phyloP scores from a whole-genome alignment of 257 asterid genomes.

The Forsythia suspensa region DNA sequence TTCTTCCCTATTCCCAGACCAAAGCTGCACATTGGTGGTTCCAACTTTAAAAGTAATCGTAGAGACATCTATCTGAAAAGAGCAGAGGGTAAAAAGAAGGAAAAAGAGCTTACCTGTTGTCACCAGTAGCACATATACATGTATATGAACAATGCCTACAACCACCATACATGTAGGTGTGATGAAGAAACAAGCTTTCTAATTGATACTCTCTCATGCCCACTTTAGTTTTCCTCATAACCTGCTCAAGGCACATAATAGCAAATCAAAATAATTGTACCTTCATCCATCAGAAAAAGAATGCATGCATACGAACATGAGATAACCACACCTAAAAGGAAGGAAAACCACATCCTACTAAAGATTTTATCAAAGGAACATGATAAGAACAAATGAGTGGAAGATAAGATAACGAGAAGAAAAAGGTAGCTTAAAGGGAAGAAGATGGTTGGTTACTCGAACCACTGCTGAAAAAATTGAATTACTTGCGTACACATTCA shows the following conservation, averaged over 20 bases:
- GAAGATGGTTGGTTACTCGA: neutral
- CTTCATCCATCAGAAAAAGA: slow-evolving; percentile 19
- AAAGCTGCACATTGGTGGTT: neutral
- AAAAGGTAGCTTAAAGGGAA: neutral
- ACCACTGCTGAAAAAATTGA: neutral
- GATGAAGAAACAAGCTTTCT: slow-evolving; percentile 96
- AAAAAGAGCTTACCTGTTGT: slow-evolving; percentile 52
- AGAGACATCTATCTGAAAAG: slow-evolving; percentile 7
- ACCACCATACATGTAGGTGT: slow-evolving; percentile 98
- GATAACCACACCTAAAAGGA: slow-evolving; percentile 3
- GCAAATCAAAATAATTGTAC: slow-evolving; percentile 21
- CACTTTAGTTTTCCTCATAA: slow-evolving; percentile 71
- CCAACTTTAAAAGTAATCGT: neutral
- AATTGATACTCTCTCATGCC: slow-evolving; percentile 96
- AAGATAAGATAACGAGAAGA: neutral
- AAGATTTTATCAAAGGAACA: neutral
- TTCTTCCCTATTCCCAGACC: neutral
- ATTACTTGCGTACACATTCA: neutral
- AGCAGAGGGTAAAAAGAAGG: neutral
- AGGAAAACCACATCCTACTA: neutral
- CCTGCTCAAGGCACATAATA: slow-evolving; percentile 49
- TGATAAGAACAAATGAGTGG: neutral
- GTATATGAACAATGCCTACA: slow-evolving; percentile 99
- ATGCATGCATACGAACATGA: slow-evolving; percentile 10
- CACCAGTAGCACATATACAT: slow-evolving; percentile 95